These are phyloP conservation scores for Pyricularia sp. DNA, from an alignment of 2,329 filamentous ascomycete species.

Conservation along the genomic window DNA sequence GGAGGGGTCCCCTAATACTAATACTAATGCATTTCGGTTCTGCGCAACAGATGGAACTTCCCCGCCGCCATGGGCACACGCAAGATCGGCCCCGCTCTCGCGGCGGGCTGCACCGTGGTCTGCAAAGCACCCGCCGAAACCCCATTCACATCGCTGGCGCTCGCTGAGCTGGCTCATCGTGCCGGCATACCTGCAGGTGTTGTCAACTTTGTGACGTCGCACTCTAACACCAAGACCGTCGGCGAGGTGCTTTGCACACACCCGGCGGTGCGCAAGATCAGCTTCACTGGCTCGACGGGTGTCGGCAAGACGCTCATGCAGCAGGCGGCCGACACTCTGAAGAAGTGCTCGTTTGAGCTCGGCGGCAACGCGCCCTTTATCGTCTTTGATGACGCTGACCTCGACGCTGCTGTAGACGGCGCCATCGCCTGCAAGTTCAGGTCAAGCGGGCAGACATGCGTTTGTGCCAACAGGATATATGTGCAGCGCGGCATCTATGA, in stretches of 20 bases:
- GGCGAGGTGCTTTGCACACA: constrained; percentile 70
- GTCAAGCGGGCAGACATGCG: constrained; percentile 90
- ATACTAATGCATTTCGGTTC: not conserved
- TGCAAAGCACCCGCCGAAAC: constrained; percentile 89
- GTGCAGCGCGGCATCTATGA: constrained; percentile 74
- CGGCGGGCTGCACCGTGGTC: constrained; percentile 92
- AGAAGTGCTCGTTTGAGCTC: constrained; percentile 78
- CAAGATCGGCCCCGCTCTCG: constrained; percentile 66
- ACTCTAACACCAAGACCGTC: constrained; percentile 70
- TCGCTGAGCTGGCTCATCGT: constrained; percentile 77
- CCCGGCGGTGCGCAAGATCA: constrained; percentile 75
- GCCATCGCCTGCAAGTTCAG: constrained; percentile 88
- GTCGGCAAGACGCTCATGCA: constrained; percentile 76
- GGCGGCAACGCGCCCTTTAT: constrained; percentile 95
- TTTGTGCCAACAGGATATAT: constrained; percentile 78
- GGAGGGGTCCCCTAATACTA: not conserved
- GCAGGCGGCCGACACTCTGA: constrained; percentile 74
- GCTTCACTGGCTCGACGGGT: constrained; percentile 75
- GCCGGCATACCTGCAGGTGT: constrained; percentile 88
- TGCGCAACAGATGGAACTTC: constrained; percentile 63
- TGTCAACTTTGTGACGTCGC: constrained; percentile 76
- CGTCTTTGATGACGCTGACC: constrained; percentile 89
- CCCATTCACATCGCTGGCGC: constrained; percentile 78
- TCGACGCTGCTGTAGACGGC: constrained; percentile 75
- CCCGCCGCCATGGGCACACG: constrained; percentile 67